Conservation (phyloP, 2,329 filamentous ascomycete species). For the Exophiala calicioides region DNA sequence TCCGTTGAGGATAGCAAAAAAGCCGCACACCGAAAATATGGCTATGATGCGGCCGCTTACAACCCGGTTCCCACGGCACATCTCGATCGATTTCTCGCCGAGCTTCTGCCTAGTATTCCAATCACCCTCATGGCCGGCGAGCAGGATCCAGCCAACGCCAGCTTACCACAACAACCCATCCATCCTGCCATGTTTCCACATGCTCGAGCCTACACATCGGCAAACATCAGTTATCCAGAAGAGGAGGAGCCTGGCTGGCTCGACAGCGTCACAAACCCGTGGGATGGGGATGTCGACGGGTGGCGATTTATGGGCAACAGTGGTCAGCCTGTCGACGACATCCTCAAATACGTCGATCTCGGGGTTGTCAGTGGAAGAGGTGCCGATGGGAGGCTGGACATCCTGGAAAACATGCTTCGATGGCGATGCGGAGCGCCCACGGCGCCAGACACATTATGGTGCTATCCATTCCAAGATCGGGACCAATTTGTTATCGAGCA, state of each 20-base stretch:
- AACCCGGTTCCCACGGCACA: constrained; percentile 81
- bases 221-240: constrained; percentile 42
- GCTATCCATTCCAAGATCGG: constrained; percentile 91
- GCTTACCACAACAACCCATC: constrained; percentile 88
- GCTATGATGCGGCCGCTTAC: constrained; percentile 86
- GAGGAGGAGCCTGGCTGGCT: constrained; percentile 68
- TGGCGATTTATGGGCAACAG: constrained; percentile 84
- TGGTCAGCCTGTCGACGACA: constrained; percentile 90
- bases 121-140: constrained; percentile 85
- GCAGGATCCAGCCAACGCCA: constrained; percentile 82
- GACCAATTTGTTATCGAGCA: constrained; percentile 85
- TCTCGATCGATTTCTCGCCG: constrained; percentile 78
- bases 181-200: constrained; percentile 88
- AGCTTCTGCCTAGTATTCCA: constrained; percentile 80
- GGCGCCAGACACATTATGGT: constrained; percentile 95
- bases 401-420: constrained; percentile 92
- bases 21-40: constrained; percentile 72
- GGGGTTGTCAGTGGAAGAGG: constrained; percentile 31
- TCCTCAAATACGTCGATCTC: constrained; percentile 81
- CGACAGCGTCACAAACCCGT: constrained; percentile 88
- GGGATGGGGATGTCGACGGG: constrained; percentile 86
- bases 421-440: constrained; percentile 93
- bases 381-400: constrained; percentile 65
- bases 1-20: constrained; percentile 50
- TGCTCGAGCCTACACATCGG: constrained; percentile 65